Evolutionary conservation across 2,329 filamentous ascomycete species (phyloP).

Genomic region (Alternaria gansuensis): DNA sequence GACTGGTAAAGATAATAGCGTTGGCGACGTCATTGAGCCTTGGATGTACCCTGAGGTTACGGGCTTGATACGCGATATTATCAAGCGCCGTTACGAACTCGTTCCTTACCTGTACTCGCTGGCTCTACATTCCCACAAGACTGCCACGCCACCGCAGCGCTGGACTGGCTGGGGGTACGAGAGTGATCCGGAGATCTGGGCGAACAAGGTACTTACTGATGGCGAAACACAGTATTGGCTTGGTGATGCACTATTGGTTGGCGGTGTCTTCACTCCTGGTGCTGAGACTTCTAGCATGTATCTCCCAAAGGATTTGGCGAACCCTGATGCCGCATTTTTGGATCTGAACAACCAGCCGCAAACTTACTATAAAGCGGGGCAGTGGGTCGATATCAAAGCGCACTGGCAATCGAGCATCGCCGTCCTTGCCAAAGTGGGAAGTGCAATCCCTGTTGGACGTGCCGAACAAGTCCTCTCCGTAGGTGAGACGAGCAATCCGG

Average conservation of each 20-base stretch:
- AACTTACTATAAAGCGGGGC: conserved; percentile 63
- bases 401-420: conserved; percentile 65
- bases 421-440: conserved; percentile 64
- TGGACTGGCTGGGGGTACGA: conserved; percentile 81
- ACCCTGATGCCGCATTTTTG: conserved; percentile 64
- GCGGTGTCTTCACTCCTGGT: conserved; percentile 72
- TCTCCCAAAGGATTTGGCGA: conserved; percentile 60
- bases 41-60: conserved; percentile 79
- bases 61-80: conserved; percentile 68
- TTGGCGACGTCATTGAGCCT: conserved; percentile 78
- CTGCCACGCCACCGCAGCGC: conserved; percentile 70
- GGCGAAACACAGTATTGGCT: conserved; percentile 79
- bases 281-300: conserved; percentile 66
- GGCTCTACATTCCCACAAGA: conserved; percentile 68
- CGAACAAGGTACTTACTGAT: conserved; percentile 62
- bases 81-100: conserved; percentile 75
- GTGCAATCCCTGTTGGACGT: conserved; percentile 63
- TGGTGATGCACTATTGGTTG: conserved; percentile 71
- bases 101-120: conserved; percentile 76
- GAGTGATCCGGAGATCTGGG: conserved; percentile 71
- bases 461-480: conserved; percentile 61
- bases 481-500: conserved; percentile 59
- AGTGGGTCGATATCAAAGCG: conserved; percentile 63
- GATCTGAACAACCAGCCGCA: conserved; percentile 71
- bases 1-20: conserved; percentile 70